A percentile compares a stretch with the other conserved stretches of the same genome.
phyloP scores from a whole-genome alignment of 2,329 filamentous ascomycete species.

The Lasiodiplodia theobromae region DNA sequence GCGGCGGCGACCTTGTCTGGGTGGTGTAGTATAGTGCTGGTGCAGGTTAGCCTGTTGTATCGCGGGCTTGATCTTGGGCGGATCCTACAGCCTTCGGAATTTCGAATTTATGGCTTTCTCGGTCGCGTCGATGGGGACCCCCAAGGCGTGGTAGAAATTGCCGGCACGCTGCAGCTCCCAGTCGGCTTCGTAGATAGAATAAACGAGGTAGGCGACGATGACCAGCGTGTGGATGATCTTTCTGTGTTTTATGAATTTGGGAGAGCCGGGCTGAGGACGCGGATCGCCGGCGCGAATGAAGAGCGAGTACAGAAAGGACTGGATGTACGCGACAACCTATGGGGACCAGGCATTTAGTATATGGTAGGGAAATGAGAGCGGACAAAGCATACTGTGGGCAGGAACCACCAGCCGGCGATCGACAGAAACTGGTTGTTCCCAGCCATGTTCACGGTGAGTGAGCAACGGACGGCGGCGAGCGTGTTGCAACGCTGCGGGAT shows the following conservation, averaged over 20 bases:
- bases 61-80: background rate
- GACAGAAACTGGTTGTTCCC: slow-evolving; percentile 52
- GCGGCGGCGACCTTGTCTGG: slow-evolving; percentile 76
- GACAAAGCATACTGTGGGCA: slow-evolving; percentile 61
- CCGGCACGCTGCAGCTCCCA: slow-evolving; percentile 74
- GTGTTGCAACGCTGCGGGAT: slow-evolving; percentile 9
- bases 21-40: slow-evolving; percentile 68
- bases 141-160: slow-evolving; percentile 81
- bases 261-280: slow-evolving; percentile 72
- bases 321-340: slow-evolving; percentile 77
- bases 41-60: background rate
- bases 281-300: slow-evolving; percentile 89
- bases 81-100: slow-evolving; percentile 72
- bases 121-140: slow-evolving; percentile 70
- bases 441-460: slow-evolving; percentile 3
- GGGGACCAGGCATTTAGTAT: background rate
- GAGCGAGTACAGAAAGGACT: slow-evolving; percentile 84
- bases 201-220: slow-evolving; percentile 82
- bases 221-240: slow-evolving; percentile 84
- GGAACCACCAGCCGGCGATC: slow-evolving; percentile 66
- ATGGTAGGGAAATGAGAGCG: background rate
- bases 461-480: slow-evolving; percentile 11
- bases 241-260: slow-evolving; percentile 75
- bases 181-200: slow-evolving; percentile 93
- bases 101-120: slow-evolving; percentile 82